These are phyloP conservation scores for Xylaria venustula DNA, from an alignment of 495 filamentous ascomycete genomes.

Conservation along the genomic window DNA sequence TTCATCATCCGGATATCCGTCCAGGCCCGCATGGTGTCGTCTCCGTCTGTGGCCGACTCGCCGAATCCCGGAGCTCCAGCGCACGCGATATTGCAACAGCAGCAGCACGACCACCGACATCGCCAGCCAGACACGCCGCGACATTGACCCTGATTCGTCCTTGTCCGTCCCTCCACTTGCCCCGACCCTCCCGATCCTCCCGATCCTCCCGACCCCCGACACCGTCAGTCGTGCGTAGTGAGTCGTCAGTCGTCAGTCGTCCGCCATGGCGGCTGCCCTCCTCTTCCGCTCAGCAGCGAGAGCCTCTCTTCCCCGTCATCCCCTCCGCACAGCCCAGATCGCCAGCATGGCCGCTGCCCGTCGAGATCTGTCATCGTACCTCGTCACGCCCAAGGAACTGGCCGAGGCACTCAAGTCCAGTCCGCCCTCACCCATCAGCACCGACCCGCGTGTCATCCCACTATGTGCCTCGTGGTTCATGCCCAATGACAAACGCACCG, in stretches of 20 bases:
- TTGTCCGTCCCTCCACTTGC: neutral
- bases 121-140: neutral
- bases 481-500: constrained; percentile 82
- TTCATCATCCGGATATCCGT: too few species aligned
- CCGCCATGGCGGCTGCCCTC: constrained; percentile 37
- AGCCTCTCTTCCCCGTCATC: constrained; percentile 31
- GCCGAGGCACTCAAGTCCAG: constrained; percentile 74
- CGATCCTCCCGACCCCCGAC: neutral
- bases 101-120: too few species aligned
- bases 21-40: neutral
- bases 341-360: constrained; percentile 20
- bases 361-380: constrained; percentile 68
- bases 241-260: too few species aligned
- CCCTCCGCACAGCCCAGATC: constrained; percentile 19
- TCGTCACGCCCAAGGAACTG: constrained; percentile 83
- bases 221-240: too few species aligned
- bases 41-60: constrained; percentile 1
- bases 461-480: constrained; percentile 95
- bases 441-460: constrained; percentile 77
- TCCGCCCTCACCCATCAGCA: constrained; percentile 68
- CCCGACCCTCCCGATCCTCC: neutral
- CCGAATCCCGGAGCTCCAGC: neutral
- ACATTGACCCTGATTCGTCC: neutral
- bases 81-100: constrained; percentile 15
- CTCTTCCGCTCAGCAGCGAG: constrained; percentile 37